Base-by-base conservation (phyloP, 345 rosid species). In the Triadica sebifera region DNA sequence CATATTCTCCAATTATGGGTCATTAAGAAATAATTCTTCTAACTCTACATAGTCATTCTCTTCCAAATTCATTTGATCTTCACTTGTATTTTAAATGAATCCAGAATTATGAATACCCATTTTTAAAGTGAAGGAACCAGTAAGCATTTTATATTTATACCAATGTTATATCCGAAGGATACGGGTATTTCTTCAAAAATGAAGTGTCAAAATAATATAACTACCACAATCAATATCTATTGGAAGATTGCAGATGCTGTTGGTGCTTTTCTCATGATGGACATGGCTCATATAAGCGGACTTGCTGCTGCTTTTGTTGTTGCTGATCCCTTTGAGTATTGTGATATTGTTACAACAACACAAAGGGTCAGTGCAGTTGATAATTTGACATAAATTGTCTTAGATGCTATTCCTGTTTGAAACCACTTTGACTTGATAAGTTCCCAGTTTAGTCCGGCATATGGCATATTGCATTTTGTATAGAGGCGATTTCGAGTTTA, bases 251-350 rank as follows among this genome's bases (percentile, higher is more conserved):
- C 98, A 20, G 97, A 94, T 88, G 81, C 86, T 76, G 92, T 92
- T 65, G 96, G 96, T 77, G 95, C 97, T 67, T 94, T 92, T 75
- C 97, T 94, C 55, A 94, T 92, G 98, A 91, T 92, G 97, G 98
- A 94, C 83, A 94, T 94, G 98, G 98, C 98, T 84, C 97, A 94
- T 72, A 87, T 91, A 60, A 91, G 98, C 61, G 98, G 98, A 56
- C 97, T 94, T 79, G 97, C 89, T 81, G 95, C 97, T 79, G 96
- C 97, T 71, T 88, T 97, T 79, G 97, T 92, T 65, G 84, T 89
- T 76, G 93, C 87, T 70, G 88, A 94, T 79, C 98, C 94, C 71
- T 94, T 92, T 69, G 89, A 87, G 78, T 89, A 85, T 76, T 91
- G 98, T 79, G 98, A 94, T 83, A 80, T 94, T 70, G 98, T 94